A percentile compares a stretch with the other conserved stretches of the same genome.
These are phyloP conservation scores for Avicennia marina DNA, from an alignment of 257 asterid species.

Conservation along the genomic window DNA sequence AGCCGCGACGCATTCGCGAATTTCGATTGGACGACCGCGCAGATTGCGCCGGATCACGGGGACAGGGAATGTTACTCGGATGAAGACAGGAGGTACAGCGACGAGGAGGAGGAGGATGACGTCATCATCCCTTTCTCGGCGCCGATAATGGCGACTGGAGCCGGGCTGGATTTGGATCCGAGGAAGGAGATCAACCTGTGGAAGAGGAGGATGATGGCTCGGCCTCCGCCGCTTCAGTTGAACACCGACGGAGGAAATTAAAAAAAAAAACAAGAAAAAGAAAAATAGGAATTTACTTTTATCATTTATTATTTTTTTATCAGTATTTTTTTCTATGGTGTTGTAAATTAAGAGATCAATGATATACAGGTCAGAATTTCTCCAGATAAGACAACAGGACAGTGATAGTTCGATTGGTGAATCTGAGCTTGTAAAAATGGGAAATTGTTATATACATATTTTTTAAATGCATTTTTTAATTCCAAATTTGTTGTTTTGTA, in stretches of 20 bases:
- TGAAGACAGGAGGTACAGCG: neutral
- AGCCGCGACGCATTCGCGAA: conserved; percentile 30
- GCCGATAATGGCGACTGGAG: conserved; percentile 14
- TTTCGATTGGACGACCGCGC: conserved; percentile 36
- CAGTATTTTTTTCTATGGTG: too few species aligned
- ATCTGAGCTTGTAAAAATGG: too few species aligned
- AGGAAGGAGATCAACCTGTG: conserved; percentile 49
- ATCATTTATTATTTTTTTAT: too few species aligned
- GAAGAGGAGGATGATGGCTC: conserved; percentile 51
- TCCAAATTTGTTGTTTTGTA: too few species aligned
- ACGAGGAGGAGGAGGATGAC: conserved; percentile 19
- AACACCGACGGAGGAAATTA: neutral
- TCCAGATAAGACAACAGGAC: too few species aligned
- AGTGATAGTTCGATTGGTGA: too few species aligned
- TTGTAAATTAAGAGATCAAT: too few species aligned
- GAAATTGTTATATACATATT: too few species aligned
- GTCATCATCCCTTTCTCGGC: conserved; percentile 40
- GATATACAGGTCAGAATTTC: too few species aligned
- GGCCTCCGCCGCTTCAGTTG: conserved; percentile 36
- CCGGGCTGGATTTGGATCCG: conserved; percentile 23
- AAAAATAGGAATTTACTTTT: too few species aligned
- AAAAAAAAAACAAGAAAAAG: too few species aligned
- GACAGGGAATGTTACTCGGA: neutral
- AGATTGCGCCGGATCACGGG: conserved; percentile 6
- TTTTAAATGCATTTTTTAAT: too few species aligned